Conservation (phyloP, 176 grass and related monocot species). For the Eleusine indica region DNA sequence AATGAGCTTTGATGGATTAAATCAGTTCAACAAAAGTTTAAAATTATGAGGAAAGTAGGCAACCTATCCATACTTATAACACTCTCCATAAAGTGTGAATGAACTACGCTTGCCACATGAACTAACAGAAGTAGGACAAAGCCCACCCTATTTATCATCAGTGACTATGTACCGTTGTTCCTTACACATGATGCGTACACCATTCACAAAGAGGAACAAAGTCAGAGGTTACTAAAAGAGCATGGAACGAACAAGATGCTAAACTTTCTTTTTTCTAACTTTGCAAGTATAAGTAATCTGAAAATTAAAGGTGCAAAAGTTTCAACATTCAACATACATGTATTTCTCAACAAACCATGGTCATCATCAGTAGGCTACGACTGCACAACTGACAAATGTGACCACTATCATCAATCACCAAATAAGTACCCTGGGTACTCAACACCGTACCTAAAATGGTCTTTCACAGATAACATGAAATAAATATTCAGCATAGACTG, state of each 20-base stretch:
- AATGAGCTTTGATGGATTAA: background rate
- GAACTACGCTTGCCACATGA: background rate
- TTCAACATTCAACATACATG: slow-evolving; percentile 10
- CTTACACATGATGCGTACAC: background rate
- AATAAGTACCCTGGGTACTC: background rate
- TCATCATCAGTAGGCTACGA: background rate
- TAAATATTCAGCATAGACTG: background rate
- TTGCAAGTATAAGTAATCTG: background rate
- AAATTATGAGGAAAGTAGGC: background rate
- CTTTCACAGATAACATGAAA: background rate
- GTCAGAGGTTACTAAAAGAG: background rate
- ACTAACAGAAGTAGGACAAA: background rate
- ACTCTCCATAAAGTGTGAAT: background rate
- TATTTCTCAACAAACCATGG: background rate
- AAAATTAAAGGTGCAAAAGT: slow-evolving; percentile 1
- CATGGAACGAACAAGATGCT: background rate
- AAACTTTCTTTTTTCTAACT: slow-evolving; percentile 6
- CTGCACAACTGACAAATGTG: slow-evolving; percentile 5
- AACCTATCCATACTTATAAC: background rate
- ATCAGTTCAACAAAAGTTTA: background rate
- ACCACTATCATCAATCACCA: background rate
- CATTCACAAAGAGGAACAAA: slow-evolving; percentile 10
- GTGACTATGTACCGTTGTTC: background rate
- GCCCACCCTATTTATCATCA: background rate
- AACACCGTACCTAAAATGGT: slow-evolving; percentile 7